These are phyloP conservation scores for Lignosus rhinocerotis DNA, from an alignment of 1,284 basidiomycete species.

Conservation along the genomic window DNA sequence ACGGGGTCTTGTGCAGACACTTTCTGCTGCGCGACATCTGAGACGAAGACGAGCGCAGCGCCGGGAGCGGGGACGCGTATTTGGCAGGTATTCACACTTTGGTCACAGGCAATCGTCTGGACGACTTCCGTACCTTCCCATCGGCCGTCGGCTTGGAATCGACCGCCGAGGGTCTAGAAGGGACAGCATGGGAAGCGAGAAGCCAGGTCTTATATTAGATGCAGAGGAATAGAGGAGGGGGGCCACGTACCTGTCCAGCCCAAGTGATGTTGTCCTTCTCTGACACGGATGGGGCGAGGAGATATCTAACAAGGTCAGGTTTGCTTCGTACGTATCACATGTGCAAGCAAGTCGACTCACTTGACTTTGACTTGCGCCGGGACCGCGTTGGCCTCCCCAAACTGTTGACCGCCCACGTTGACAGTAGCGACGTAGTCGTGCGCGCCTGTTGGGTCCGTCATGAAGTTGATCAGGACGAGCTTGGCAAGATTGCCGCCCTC, in stretches of 20 bases:
- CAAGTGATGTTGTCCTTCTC: conserved; percentile 73
- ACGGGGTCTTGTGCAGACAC: neutral
- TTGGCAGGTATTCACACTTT: conserved; percentile 40
- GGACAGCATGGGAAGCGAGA: neutral
- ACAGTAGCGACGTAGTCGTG: conserved; percentile 48
- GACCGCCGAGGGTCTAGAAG: conserved; percentile 61
- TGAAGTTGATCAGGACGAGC: conserved; percentile 68
- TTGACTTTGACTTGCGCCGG: conserved; percentile 48
- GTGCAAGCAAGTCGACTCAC: conserved; percentile 32
- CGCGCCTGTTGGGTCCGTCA: conserved; percentile 50
- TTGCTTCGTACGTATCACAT: neutral
- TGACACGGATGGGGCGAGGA: conserved; percentile 50
- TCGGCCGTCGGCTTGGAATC: conserved; percentile 56
- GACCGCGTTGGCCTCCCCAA: conserved; percentile 33
- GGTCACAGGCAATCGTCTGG: conserved; percentile 42
- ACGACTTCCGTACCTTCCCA: conserved; percentile 41
- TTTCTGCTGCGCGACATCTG: conserved; percentile 29
- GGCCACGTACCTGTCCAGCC: conserved; percentile 43
- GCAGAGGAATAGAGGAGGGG: too few relatives aligned
- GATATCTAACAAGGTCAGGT: conserved; percentile 10
- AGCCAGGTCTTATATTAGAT: too few relatives aligned
- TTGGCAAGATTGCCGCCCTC: conserved; percentile 55
- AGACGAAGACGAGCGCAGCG: conserved; percentile 55
- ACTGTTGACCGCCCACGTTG: conserved; percentile 42
- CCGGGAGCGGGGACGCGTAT: conserved; percentile 39